These are phyloP conservation scores for Daldinia loculata DNA, from an alignment of 495 filamentous ascomycete genomes.

Conservation along the genomic window DNA sequence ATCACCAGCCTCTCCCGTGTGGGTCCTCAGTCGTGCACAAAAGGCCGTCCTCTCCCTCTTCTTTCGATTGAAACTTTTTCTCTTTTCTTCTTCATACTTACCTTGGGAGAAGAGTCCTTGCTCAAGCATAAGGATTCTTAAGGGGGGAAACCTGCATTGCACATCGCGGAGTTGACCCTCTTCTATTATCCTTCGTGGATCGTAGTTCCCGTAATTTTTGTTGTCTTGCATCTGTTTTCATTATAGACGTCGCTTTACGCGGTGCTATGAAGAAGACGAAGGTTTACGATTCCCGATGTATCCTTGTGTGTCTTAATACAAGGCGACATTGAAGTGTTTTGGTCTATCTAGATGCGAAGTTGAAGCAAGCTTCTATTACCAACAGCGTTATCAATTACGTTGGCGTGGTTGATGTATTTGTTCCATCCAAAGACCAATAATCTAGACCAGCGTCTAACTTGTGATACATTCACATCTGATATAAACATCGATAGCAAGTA, in stretches of 20 bases:
- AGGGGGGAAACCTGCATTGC: conserved; percentile 77
- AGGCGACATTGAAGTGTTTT: too few relatives aligned
- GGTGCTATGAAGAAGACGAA: conserved; percentile 45
- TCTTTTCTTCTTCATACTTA: conserved; percentile 62
- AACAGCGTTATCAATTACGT: too few relatives aligned
- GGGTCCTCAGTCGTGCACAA: conserved; percentile 33
- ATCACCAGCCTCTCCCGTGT: conserved; percentile 13
- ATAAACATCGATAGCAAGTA: too few relatives aligned
- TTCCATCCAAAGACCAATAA: too few relatives aligned
- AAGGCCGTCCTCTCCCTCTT: conserved; percentile 21
- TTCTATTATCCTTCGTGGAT: conserved; percentile 74
- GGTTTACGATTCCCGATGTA: too few relatives aligned
- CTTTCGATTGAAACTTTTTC: conserved; percentile 49
- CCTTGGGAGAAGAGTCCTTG: conserved; percentile 70
- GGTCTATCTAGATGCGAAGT: too few relatives aligned
- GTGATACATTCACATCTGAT: too few relatives aligned
- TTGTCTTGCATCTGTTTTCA: conserved; percentile 55
- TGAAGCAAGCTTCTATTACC: too few relatives aligned
- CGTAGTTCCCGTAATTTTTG: conserved; percentile 77
- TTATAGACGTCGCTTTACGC: conserved; percentile 31
- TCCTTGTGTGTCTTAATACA: too few relatives aligned
- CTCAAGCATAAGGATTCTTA: conserved; percentile 69
- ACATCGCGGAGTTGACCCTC: conserved; percentile 73
- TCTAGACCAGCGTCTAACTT: too few relatives aligned
- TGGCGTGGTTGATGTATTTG: too few relatives aligned